Percentiles rank a stretch among this genome's conserved stretches.
Conservation (phyloP, 2,329 filamentous ascomycete genomes). For the Fusarium sp. region DNA sequence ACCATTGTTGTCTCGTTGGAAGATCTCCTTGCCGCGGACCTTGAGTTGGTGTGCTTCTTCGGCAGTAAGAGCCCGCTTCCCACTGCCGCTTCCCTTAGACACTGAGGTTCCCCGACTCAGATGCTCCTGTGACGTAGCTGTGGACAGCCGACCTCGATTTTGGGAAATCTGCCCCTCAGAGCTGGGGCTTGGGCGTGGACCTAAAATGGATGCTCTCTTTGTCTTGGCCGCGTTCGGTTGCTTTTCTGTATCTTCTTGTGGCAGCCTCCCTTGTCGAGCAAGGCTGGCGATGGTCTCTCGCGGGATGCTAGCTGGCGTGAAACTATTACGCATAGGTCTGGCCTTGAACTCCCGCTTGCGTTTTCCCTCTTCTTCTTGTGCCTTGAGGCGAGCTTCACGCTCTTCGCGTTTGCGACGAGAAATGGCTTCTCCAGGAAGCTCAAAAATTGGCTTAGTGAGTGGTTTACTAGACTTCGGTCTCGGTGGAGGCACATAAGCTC, state of each 20-base stretch:
- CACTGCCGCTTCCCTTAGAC: constrained; percentile 58
- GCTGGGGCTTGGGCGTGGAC: constrained; percentile 9
- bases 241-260: constrained; percentile 44
- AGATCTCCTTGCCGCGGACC: constrained; percentile 64
- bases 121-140: constrained; percentile 38
- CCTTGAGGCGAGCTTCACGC: constrained; percentile 64
- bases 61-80: constrained; percentile 61
- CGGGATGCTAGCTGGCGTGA: constrained; percentile 56
- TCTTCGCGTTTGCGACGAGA: constrained; percentile 66
- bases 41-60: constrained; percentile 64
- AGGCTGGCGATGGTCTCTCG: constrained; percentile 69
- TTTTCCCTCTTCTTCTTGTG: constrained; percentile 69
- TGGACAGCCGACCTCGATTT: constrained; percentile 46
- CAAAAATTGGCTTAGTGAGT: constrained; percentile 67
- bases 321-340: constrained; percentile 62
- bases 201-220: constrained; percentile 44
- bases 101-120: constrained; percentile 57
- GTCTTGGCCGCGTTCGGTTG: constrained; percentile 22
- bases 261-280: constrained; percentile 61
- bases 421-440: constrained; percentile 72
- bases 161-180: constrained; percentile 29
- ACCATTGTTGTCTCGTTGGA: constrained; percentile 61
- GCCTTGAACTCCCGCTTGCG: constrained; percentile 73
- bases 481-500: constrained; percentile 53
- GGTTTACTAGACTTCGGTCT: constrained; percentile 63